Evolutionary conservation across 495 filamentous ascomycete genomes (phyloP).

Genomic region (Hypoxylon intermedium): DNA sequence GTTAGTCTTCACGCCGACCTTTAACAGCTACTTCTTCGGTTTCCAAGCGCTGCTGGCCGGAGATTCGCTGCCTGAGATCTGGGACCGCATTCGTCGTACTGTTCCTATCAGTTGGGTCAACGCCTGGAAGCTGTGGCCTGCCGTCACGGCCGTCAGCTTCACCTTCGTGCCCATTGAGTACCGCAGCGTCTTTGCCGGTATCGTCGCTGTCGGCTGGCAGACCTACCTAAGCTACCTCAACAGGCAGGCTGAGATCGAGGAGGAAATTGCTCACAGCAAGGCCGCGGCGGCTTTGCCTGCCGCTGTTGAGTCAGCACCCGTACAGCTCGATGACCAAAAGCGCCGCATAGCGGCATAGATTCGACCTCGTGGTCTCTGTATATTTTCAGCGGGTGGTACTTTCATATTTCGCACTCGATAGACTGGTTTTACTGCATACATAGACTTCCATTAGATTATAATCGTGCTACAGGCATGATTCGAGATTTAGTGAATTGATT

Average conservation of each 20-base stretch:
- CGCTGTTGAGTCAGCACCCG: neutral
- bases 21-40: conserved; percentile 92
- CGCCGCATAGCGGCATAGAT: conserved; percentile 14
- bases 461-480: neutral
- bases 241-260: conserved; percentile 68
- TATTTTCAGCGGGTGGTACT: neutral
- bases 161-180: conserved; percentile 81
- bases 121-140: conserved; percentile 87
- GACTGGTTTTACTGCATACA: neutral
- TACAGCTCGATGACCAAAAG: conserved; percentile 13
- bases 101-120: conserved; percentile 80
- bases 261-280: conserved; percentile 20
- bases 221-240: conserved; percentile 87
- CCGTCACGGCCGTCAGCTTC: conserved; percentile 86
- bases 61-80: conserved; percentile 65
- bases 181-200: conserved; percentile 77
- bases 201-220: conserved; percentile 88
- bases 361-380: neutral
- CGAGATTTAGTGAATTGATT: neutral
- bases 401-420: neutral
- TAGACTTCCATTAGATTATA: neutral
- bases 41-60: conserved; percentile 72
- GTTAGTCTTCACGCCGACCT: conserved; percentile 79
- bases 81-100: conserved; percentile 73
- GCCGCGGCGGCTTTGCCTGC: conserved; percentile 1